Evolutionary conservation across 208 protist genomes (phyloP).

Genomic region (Vickermania spadyakhi): DNA sequence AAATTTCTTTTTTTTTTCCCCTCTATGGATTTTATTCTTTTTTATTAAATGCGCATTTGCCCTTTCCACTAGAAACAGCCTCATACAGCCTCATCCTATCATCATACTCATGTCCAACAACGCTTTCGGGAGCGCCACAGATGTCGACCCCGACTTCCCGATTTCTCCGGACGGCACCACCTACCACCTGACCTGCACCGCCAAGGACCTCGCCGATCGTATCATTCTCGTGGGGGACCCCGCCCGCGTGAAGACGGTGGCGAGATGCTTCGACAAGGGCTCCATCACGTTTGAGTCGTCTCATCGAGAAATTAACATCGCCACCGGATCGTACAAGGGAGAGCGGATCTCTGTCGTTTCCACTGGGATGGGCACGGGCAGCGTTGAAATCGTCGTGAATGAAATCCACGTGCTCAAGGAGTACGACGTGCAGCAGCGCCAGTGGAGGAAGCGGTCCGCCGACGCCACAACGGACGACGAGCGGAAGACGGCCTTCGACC

Average conservation of each 20-base stretch:
- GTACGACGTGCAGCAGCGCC: slow-evolving; percentile 34
- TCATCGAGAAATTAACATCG: slow-evolving; percentile 60
- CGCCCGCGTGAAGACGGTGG: slow-evolving; percentile 41
- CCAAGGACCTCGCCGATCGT: slow-evolving; percentile 47
- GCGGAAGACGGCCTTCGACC: slow-evolving; percentile 20
- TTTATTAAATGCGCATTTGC: too few species aligned
- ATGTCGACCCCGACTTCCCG: slow-evolving; percentile 56
- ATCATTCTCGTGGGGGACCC: slow-evolving; percentile 71
- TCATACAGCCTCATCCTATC: too few species aligned
- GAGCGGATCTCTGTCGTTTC: slow-evolving; percentile 54
- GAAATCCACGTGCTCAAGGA: slow-evolving; percentile 74
- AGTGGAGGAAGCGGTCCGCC: slow-evolving; percentile 29
- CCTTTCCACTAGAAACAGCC: too few species aligned
- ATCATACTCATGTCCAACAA: slow-evolving; percentile 17
- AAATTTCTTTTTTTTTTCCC: too few species aligned
- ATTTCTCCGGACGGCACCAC: slow-evolving; percentile 47
- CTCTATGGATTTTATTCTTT: too few species aligned
- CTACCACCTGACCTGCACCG: slow-evolving; percentile 44
- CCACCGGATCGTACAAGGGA: slow-evolving; percentile 57
- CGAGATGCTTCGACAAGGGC: slow-evolving; percentile 39
- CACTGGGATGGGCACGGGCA: slow-evolving; percentile 83
- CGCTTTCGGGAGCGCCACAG: slow-evolving; percentile 13
- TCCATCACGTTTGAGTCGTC: slow-evolving; percentile 38
- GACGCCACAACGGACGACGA: slow-evolving; percentile 5
- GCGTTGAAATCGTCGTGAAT: slow-evolving; percentile 68